Evolutionary conservation across 106 monocot genomes (phyloP), one percentile per base, ranked within the genome.

Genomic region (Cymbidium sinense): DNA sequence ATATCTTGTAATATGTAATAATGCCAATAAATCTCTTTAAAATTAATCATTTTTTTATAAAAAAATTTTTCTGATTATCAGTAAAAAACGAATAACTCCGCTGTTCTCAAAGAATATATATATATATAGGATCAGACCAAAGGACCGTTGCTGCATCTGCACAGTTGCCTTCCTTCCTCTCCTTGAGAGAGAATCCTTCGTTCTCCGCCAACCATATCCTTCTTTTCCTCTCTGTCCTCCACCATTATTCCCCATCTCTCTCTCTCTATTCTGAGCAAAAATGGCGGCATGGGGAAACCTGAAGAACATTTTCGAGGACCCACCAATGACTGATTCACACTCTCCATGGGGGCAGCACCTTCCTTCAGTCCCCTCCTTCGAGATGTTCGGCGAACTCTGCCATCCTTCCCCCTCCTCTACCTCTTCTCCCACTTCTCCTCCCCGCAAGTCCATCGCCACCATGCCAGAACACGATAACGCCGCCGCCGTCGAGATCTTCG

Each of bases 321-420:
- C 70, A 39, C 6, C 61, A 20, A 43, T 69, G 1, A 39, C 37
- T 13, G 81, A 81, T 18, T 51, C 85, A 7, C 37, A 67, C 17
- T 78, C 74, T n/a, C 33, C 85, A 75, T 85, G 81, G 78, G 50
- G 33, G 36, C 78, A 76, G 5, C 50, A 81, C 51, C 34, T 50
- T 28, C 54, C 81, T 15, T 71, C 52, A 23, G 19, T 74, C 47
- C 13, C 73, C 64, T 77, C 80, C 62, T 84, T 55, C 50, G 84
- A 84, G 10, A 75, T 84, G 23, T 84, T 80, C 70, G 70, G 84
- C 35, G 79, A 79, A 51, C 37, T 58, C 58, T 79, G 51, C 79
- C 73, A 79, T 50, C 29, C 51, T 62, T 15, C 29, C 62, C 43
- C 43, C 44, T 64, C 74, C 75, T 7, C 51, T 29, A 64, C 73